phyloP scores from a whole-genome alignment of 352 stramenopile genomes.

The Elongisporangium prolatum region DNA sequence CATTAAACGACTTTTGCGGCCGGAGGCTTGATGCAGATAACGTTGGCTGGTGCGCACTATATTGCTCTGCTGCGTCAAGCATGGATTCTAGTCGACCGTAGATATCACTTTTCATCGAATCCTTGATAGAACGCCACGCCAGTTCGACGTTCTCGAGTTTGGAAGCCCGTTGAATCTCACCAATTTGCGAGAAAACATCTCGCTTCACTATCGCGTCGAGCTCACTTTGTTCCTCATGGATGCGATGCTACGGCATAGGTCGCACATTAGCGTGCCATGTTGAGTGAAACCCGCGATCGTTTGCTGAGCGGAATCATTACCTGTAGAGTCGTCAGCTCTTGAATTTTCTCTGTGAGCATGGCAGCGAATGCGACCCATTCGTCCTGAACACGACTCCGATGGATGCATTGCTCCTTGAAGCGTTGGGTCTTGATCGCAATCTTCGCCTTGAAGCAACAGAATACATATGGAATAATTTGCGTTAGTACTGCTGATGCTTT shows the following conservation, averaged over 20 bases:
- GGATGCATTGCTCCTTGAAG: conserved; percentile 32
- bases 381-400: conserved; percentile 33
- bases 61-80: conserved; percentile 23
- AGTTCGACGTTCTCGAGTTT: conserved; percentile 15
- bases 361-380: conserved; percentile 31
- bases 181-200: conserved; percentile 28
- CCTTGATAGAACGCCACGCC: conserved; percentile 29
- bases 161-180: conserved; percentile 15
- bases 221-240: conserved; percentile 36
- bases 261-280: background rate
- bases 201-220: conserved; percentile 21
- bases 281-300: too few relatives aligned
- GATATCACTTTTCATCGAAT: conserved; percentile 5
- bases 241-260: conserved; percentile 19
- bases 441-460: conserved; percentile 13
- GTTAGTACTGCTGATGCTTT: background rate
- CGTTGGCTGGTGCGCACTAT: conserved; percentile 29
- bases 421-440: conserved; percentile 39
- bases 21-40: conserved; percentile 20
- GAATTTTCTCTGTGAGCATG: conserved; percentile 27
- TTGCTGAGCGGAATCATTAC: conserved; percentile 21
- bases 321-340: conserved; percentile 24
- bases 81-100: conserved; percentile 23
- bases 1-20: conserved; percentile 10
- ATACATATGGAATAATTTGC: background rate